A percentile compares a stretch with the other conserved stretches of the same genome.
Evolutionary conservation across 2,329 filamentous ascomycete genomes (phyloP).

Genomic region (Penicillium olsonii): DNA sequence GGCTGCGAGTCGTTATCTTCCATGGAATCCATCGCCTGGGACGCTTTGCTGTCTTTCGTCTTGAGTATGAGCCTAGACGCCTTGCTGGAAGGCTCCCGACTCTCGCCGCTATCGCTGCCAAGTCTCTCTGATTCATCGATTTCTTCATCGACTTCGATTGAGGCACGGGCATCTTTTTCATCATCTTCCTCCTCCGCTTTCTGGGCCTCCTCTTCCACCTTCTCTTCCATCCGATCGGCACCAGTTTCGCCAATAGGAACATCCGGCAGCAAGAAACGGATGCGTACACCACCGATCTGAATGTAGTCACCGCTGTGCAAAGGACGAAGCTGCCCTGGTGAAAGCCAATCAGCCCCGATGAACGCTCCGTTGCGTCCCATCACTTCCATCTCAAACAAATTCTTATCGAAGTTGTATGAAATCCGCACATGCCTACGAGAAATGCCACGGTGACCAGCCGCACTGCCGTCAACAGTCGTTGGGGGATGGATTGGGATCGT

Average conservation of each 20-base stretch:
- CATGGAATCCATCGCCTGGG: conserved; percentile 31
- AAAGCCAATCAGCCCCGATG: conserved; percentile 54
- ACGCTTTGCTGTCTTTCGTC: conserved; percentile 30
- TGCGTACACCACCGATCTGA: conserved; percentile 59
- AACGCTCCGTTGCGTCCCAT: conserved; percentile 61
- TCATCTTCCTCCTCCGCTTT: conserved; percentile 23
- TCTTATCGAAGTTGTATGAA: conserved; percentile 59
- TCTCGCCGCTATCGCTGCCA: conserved; percentile 29
- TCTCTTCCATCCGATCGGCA: conserved; percentile 48
- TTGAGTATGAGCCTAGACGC: conserved; percentile 32
- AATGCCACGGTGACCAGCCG: conserved; percentile 58
- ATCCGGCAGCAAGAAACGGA: conserved; percentile 59
- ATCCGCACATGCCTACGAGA: conserved; percentile 65
- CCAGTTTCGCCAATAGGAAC: conserved; percentile 51
- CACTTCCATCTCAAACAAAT: conserved; percentile 60
- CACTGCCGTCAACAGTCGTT: conserved; percentile 45
- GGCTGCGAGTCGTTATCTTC: conserved; percentile 44
- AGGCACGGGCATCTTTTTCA: conserved; percentile 32
- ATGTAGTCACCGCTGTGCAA: conserved; percentile 61
- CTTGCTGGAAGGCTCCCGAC: conserved; percentile 31
- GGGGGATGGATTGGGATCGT: conserved; percentile 63
- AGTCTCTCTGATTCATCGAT: conserved; percentile 32
- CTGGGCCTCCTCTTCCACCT: conserved; percentile 35
- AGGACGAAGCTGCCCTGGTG: conserved; percentile 48
- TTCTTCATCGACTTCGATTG: conserved; percentile 46